Evolutionary conservation across 371 early-diverging fungal genomes (phyloP).

Genomic region (Rhizopus delemar): DNA sequence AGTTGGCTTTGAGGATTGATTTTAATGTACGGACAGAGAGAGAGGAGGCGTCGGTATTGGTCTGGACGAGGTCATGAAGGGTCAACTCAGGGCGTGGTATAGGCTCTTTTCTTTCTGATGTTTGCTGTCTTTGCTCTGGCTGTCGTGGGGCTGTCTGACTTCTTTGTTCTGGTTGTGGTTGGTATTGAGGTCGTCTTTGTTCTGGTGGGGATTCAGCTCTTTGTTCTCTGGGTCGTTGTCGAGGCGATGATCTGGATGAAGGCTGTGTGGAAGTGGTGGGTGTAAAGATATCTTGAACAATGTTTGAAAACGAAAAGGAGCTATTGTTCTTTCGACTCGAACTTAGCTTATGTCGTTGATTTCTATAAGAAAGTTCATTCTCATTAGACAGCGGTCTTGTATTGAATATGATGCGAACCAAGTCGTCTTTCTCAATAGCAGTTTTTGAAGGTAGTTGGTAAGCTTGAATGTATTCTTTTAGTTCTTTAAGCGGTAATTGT

Average conservation of each 20-base stretch:
- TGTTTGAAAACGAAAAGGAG: not conserved
- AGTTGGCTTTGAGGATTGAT: conserved; percentile 48
- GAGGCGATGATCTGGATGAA: not conserved
- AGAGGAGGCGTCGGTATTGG: conserved; percentile 44
- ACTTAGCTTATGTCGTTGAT: conserved; percentile 8
- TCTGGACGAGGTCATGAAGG: conserved; percentile 33
- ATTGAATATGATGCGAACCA: conserved; percentile 45
- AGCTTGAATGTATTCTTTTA: conserved; percentile 43
- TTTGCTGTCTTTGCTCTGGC: not conserved
- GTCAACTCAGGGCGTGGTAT: conserved; percentile 9
- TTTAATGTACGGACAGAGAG: conserved; percentile 57
- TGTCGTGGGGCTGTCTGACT: conserved; percentile 3
- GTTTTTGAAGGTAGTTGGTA: conserved; percentile 41
- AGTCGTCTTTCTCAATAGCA: conserved; percentile 49
- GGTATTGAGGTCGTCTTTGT: not conserved
- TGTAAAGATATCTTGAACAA: not conserved
- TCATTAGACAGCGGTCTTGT: conserved; percentile 49
- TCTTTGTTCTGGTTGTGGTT: not conserved
- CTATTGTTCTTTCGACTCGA: not conserved
- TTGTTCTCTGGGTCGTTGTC: not conserved
- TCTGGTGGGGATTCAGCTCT: not conserved
- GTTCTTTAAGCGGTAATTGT: conserved; percentile 28
- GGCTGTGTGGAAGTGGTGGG: not conserved
- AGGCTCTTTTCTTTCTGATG: no score
- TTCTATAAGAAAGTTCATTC: conserved; percentile 31